Evolutionary conservation across 129 eudicot genomes (phyloP), one percentile per base, ranked within the genome.

Genomic region (Solidago caesia): DNA sequence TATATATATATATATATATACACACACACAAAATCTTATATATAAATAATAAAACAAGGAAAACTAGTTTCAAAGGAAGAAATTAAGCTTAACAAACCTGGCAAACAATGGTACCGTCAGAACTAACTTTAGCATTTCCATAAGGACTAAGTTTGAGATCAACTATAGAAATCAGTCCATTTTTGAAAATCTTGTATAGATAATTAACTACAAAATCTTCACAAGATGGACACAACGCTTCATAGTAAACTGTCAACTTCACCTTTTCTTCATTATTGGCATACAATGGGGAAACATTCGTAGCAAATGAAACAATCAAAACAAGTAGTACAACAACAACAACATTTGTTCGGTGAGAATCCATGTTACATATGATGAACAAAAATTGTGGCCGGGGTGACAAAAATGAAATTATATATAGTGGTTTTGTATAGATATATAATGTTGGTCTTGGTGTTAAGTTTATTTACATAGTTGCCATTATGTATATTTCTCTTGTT

Each of bases 111-210:
- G 92, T 84, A 10, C 77, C 79, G 15, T 91, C 73, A 51, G 86
- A 11, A 3, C 66, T 6, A 44, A 91, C 70, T 52, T 79, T 75
- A 47, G 96, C 96, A 76, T 91, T 91, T 10, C 97, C 97, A 21
- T 86, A 91, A 3, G 97, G 97, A 70, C 87, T 75, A 64, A 91
- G 87, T 80, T 88, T 82, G 10, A 91, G 88, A 77, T 86, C 73
- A 64, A 85, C 83, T 63, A 88, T 79, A 0, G 79, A 64, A 58
- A 78, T 78, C 33, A 91, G 70, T 26, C 85, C 96, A 12, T 80
- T 79, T 1, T 84, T 80, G 56, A 91, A 88, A 11, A 88, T 68
- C 84, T 91, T 79, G 75, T 67, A 59, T 7, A 88, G 72, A 69
- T 80, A 62, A 51, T 88, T 88, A 55, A 79, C 87, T 0, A 88